A percentile compares a stretch with the other conserved stretches of the same genome.
These are phyloP conservation scores for Xylariaceae sp. DNA, from an alignment of 2,329 filamentous ascomycete species.

Conservation along the genomic window DNA sequence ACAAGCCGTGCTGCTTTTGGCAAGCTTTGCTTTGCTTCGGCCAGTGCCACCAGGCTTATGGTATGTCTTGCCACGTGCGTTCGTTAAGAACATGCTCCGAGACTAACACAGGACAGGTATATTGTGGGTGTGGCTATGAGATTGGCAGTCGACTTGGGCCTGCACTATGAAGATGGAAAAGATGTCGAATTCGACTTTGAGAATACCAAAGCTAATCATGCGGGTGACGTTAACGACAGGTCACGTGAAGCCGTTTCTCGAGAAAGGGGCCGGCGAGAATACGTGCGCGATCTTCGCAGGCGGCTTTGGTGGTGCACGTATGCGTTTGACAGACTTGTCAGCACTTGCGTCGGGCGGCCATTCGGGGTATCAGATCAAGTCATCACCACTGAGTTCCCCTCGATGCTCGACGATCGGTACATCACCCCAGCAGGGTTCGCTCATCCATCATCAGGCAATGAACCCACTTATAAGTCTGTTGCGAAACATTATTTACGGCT, in stretches of 20 bases:
- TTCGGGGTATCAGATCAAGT: slow-evolving; percentile 96
- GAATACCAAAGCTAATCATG: slow-evolving; percentile 35
- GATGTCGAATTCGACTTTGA: slow-evolving; percentile 58
- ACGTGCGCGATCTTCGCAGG: slow-evolving; percentile 78
- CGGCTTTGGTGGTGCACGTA: slow-evolving; percentile 97
- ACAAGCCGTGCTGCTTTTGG: slow-evolving; percentile 86
- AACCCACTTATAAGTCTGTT: slow-evolving; percentile 84
- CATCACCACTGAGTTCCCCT: slow-evolving; percentile 92
- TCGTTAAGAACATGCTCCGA: background rate
- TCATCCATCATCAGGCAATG: slow-evolving; percentile 52
- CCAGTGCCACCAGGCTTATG: slow-evolving; percentile 91
- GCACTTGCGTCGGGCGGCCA: slow-evolving; percentile 86
- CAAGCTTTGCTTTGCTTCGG: slow-evolving; percentile 84
- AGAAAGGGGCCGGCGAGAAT: slow-evolving; percentile 69
- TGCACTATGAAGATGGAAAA: slow-evolving; percentile 87
- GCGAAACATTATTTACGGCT: slow-evolving; percentile 90
- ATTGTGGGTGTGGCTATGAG: slow-evolving; percentile 92
- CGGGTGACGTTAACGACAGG: slow-evolving; percentile 28
- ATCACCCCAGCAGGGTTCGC: slow-evolving; percentile 78
- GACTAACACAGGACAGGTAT: slow-evolving; percentile 51
- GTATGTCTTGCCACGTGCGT: slow-evolving; percentile 37
- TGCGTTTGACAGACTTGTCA: slow-evolving; percentile 89
- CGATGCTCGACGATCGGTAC: slow-evolving; percentile 78
- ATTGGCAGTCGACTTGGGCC: slow-evolving; percentile 82
- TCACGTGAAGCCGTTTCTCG: slow-evolving; percentile 35